Evolutionary conservation across 2,329 filamentous ascomycete species (phyloP).

Genomic region (Zymoseptoria pseudotritici): DNA sequence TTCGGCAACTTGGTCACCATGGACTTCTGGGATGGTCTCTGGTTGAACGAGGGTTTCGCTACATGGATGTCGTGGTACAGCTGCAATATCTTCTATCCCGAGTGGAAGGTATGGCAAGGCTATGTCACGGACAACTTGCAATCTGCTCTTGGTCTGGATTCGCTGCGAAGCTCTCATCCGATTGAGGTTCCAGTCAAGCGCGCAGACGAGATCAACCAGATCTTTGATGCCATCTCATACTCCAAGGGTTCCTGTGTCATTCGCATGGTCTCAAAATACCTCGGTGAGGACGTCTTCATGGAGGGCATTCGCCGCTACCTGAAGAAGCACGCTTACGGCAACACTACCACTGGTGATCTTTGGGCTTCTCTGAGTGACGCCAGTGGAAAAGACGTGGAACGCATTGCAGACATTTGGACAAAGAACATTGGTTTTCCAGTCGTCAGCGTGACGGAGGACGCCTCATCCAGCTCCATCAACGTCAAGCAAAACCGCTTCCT

Average conservation of each 20-base stretch:
- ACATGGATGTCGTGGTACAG: constrained; percentile 94
- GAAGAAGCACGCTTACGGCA: constrained; percentile 94
- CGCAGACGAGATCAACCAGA: constrained; percentile 94
- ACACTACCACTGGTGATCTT: constrained; percentile 83
- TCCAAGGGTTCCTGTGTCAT: constrained; percentile 93
- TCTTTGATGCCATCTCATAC: constrained; percentile 96
- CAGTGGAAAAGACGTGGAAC: constrained; percentile 82
- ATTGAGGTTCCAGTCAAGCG: constrained; percentile 95
- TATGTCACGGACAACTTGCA: constrained; percentile 92
- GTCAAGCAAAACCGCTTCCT: constrained; percentile 95
- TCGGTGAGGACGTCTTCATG: constrained; percentile 87
- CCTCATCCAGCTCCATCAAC: constrained; percentile 63
- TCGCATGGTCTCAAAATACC: constrained; percentile 92
- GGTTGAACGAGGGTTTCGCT: constrained; percentile 90
- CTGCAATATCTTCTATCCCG: constrained; percentile 89
- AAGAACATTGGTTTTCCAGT: constrained; percentile 94
- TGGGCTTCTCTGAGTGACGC: constrained; percentile 83
- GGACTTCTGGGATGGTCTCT: constrained; percentile 97
- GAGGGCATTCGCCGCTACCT: constrained; percentile 86
- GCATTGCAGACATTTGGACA: constrained; percentile 93
- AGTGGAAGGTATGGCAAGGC: constrained; percentile 96
- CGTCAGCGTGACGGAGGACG: constrained; percentile 72
- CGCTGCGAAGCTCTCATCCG: constrained; percentile 86
- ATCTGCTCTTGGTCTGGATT: constrained; percentile 79
- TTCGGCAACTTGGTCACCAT: constrained; percentile 96